Evolutionary conservation across 2,329 filamentous ascomycete genomes (phyloP).

Genomic region (Calonectria crousiana): DNA sequence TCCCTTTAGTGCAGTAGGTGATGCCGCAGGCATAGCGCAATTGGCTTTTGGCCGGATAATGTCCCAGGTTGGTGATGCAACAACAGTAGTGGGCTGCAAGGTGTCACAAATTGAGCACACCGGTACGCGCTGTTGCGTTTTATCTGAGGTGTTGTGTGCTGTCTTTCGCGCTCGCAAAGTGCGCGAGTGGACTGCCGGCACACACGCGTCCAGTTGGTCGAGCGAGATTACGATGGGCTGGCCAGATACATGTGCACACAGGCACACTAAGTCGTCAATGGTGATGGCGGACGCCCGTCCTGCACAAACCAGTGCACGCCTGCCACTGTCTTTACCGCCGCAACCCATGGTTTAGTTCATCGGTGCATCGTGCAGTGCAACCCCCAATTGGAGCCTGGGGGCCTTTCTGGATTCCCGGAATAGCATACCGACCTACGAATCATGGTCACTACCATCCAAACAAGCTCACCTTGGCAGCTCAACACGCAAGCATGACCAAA

Average conservation of each 20-base stretch:
- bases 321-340: background rate
- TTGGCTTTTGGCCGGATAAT: background rate
- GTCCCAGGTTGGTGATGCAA: background rate
- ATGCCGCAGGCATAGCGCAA: background rate
- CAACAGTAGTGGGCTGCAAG: background rate
- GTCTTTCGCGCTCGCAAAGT: background rate
- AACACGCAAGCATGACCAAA: background rate
- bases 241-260: background rate
- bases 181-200: background rate
- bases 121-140: background rate
- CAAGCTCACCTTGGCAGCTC: constrained; percentile 14
- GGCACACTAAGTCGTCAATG: background rate
- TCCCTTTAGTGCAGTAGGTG: background rate
- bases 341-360: background rate
- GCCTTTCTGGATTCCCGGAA: background rate
- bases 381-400: background rate
- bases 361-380: background rate
- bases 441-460: constrained; percentile 1
- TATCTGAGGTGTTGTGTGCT: background rate
- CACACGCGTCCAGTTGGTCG: background rate
- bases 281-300: background rate
- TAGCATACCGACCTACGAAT: background rate
- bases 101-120: constrained; percentile 1
- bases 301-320: background rate
- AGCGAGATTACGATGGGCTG: constrained; percentile 26